These are phyloP conservation scores for Paramecium sexaurelia DNA, from an alignment of 73 alveolate species.

Conservation along the genomic window DNA sequence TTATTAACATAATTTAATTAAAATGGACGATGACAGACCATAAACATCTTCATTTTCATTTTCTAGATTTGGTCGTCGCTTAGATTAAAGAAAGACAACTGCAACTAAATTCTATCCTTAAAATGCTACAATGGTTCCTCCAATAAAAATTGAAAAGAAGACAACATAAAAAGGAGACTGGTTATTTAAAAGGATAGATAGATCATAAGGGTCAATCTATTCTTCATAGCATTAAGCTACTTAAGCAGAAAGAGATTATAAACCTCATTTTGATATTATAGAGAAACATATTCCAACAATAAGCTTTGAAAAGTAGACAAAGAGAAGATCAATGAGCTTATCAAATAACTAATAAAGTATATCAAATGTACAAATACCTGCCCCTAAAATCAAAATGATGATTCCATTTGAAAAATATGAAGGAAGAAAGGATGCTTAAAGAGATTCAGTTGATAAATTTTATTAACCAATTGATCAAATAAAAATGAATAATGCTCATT, in stretches of 20 bases:
- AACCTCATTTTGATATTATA: constrained; percentile 31
- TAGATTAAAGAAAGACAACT: neutral
- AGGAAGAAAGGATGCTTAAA: constrained; percentile 20
- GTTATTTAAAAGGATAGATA: constrained; percentile 25
- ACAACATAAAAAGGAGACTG: constrained; percentile 9
- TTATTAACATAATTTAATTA: constrained; percentile 19
- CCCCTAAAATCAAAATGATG: neutral
- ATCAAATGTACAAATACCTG: neutral
- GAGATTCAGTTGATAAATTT: neutral
- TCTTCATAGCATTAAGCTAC: neutral
- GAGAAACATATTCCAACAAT: constrained; percentile 39
- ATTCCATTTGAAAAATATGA: constrained; percentile 38
- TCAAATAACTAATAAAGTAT: neutral
- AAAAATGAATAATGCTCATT: neutral
- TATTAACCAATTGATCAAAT: neutral
- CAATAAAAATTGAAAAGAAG: neutral
- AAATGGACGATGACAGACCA: constrained; percentile 29
- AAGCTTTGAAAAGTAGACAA: constrained; percentile 5
- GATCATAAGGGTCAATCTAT: constrained; percentile 8
- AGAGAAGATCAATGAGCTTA: constrained; percentile 41
- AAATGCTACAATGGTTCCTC: neutral
- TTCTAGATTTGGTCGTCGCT: constrained; percentile 40
- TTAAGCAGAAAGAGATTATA: constrained; percentile 20
- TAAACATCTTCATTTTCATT: constrained; percentile 20
- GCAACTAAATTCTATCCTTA: neutral